Evolutionary conservation across 1,139 yeast species (phyloP).

Genomic region (Lodderomyces metapsilosis): DNA sequence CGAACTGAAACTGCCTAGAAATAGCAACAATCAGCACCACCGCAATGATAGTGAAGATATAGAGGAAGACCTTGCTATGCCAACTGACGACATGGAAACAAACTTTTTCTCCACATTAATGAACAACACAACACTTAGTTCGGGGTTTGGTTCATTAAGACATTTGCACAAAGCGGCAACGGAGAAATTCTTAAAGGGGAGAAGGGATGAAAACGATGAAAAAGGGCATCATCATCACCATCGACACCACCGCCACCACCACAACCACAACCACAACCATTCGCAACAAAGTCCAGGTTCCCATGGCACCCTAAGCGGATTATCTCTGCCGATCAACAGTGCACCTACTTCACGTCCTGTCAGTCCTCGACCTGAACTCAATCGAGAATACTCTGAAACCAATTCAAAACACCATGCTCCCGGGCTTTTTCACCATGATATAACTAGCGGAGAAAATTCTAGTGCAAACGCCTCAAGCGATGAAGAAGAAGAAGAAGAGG

Average conservation of each 20-base stretch:
- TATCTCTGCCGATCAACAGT: not conserved
- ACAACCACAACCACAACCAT: not conserved
- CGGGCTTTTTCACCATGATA: not conserved
- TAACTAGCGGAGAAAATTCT: not conserved
- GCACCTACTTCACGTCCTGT: not conserved
- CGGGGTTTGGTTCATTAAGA: slow-evolving; percentile 34
- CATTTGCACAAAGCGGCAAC: slow-evolving; percentile 13
- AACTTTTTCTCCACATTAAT: slow-evolving; percentile 43
- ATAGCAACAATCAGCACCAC: slow-evolving; percentile 1
- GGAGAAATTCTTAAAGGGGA: slow-evolving; percentile 19
- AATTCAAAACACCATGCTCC: not conserved
- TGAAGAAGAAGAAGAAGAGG: slow-evolving; percentile 3
- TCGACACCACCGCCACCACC: not conserved
- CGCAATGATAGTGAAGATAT: slow-evolving; percentile 15
- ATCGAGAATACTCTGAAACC: not conserved
- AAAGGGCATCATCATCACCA: not conserved
- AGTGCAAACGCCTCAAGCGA: slow-evolving; percentile 1
- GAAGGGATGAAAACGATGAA: not conserved
- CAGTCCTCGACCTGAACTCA: not conserved
- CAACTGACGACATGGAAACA: slow-evolving; percentile 18
- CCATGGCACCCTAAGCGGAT: not conserved
- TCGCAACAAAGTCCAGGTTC: not conserved
- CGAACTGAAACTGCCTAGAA: not conserved
- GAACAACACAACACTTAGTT: slow-evolving; percentile 53
- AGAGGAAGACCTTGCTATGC: slow-evolving; percentile 25